phyloP scores from a whole-genome alignment of 2,329 filamentous ascomycete genomes.

The Phialophora chinensis region DNA sequence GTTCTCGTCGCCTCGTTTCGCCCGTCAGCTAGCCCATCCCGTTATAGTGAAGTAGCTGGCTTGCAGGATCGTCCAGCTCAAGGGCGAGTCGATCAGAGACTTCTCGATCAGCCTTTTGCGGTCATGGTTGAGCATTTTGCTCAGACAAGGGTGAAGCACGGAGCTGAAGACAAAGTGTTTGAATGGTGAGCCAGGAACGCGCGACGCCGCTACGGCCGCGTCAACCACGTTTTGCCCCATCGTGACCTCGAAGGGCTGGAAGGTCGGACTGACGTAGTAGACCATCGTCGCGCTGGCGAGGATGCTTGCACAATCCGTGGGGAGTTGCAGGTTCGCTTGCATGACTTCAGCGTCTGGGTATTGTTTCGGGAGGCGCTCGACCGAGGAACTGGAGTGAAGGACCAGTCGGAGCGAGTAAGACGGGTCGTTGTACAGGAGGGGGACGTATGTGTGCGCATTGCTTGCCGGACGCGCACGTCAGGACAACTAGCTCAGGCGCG shows the following conservation, averaged over 20 bases:
- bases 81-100: background rate
- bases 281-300: constrained; percentile 42
- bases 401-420: constrained; percentile 44
- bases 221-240: constrained; percentile 49
- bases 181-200: constrained; percentile 38
- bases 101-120: constrained; percentile 7
- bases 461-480: constrained; percentile 50
- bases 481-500: constrained; percentile 42
- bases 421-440: constrained; percentile 41
- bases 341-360: constrained; percentile 46
- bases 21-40: constrained; percentile 1
- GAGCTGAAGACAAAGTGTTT: constrained; percentile 47
- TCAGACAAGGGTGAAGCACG: constrained; percentile 53
- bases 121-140: constrained; percentile 20
- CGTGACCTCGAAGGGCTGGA: constrained; percentile 45
- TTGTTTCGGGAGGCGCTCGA: constrained; percentile 40
- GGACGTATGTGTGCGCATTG: constrained; percentile 46
- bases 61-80: constrained; percentile 8
- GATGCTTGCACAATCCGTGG: constrained; percentile 39
- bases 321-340: constrained; percentile 41
- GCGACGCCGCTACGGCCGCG: constrained; percentile 41
- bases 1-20: background rate
- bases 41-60: constrained; percentile 16
- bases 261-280: constrained; percentile 46
- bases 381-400: constrained; percentile 42